Evolutionary conservation across 441 rosid species (phyloP), one percentile per base, ranked within the genome.

Genomic region (Croton setiger): DNA sequence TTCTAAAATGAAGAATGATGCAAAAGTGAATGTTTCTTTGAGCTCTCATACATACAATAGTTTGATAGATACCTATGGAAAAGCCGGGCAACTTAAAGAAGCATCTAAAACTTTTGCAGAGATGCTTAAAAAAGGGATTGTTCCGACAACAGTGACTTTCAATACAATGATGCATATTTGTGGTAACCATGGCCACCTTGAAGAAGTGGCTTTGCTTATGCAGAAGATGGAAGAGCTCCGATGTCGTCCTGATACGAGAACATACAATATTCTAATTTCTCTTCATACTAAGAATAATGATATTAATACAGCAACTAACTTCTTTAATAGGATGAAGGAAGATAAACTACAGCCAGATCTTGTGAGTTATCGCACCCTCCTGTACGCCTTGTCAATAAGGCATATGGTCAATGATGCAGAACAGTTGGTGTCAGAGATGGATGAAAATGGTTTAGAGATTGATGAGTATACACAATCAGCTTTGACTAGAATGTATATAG

Each of bases 381-480:
- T 93, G 70, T 87, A 88, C 84, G 95, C 98, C 21, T 87, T 83
- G 77, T 91, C 96, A 2, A 85, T 89, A 72, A 89, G 97, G 75
- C 83, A 71, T 67, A 86, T 89, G 96, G 94, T 91, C 60, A 65
- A 49, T 37, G 89, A 88, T 74, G 92, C 96, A 54, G 96, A 89
- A 82, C 84, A 66, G 73, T 81, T 91, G 63, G 63, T 91, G 39
- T 71, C 64, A 1, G 93, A 89, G 78, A 91, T 91, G 87, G 96
- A 86, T 75, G 81, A 71, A 66, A 82, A 72, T 56, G 76, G 81
- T 56, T 76, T 89, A 65, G 83, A 86, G 80, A 87, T 89, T 70
- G 97, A 91, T 78, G 98, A 93, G 75, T 86, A 88, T 74, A 91
- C 93, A 10, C 98, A 89, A 73, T 89, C 96, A 11, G 90, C 96